phyloP scores from a whole-genome alignment of 179 eudicot species.

The Pouteria campechiana region DNA sequence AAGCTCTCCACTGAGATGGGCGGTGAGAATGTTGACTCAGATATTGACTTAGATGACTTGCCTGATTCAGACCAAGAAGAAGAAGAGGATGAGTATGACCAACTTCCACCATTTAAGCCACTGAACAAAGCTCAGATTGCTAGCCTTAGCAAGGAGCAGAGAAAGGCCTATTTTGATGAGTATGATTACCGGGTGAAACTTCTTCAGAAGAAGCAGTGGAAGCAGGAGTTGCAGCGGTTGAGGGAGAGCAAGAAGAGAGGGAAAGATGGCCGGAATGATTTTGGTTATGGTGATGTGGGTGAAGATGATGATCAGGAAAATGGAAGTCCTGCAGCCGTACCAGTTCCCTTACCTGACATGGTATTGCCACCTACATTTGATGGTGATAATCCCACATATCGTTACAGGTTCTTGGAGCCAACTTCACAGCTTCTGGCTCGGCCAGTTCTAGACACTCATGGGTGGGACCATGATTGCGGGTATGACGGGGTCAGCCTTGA shows the following conservation, averaged over 20 bases:
- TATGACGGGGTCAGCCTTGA: constrained; percentile 56
- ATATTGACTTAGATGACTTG: constrained; percentile 37
- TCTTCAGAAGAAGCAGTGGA: constrained; percentile 56
- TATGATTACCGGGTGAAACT: constrained; percentile 64
- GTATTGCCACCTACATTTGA: constrained; percentile 49
- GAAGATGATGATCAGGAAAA: constrained; percentile 32
- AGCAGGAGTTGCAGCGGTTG: constrained; percentile 43
- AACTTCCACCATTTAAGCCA: constrained; percentile 57
- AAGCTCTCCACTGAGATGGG: constrained; percentile 44
- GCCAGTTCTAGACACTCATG: constrained; percentile 45
- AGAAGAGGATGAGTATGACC: constrained; percentile 53
- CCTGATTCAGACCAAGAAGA: constrained; percentile 40
- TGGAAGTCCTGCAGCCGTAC: constrained; percentile 37
- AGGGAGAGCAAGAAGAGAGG: constrained; percentile 33
- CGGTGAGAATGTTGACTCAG: constrained; percentile 33
- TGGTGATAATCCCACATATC: constrained; percentile 39
- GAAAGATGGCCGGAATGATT: constrained; percentile 10
- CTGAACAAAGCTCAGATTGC: constrained; percentile 38
- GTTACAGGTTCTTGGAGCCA: constrained; percentile 54
- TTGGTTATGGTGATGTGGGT: constrained; percentile 10
- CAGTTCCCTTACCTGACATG: constrained; percentile 58
- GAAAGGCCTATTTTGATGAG: constrained; percentile 56
- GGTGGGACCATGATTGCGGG: constrained; percentile 69
- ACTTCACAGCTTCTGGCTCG: constrained; percentile 38
- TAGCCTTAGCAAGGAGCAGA: constrained; percentile 47